Percentiles rank a stretch among this genome's conserved stretches.
These are phyloP conservation scores for Colletotrichum gloeosporioides DNA, from an alignment of 2,329 filamentous ascomycete genomes.

Conservation along the genomic window DNA sequence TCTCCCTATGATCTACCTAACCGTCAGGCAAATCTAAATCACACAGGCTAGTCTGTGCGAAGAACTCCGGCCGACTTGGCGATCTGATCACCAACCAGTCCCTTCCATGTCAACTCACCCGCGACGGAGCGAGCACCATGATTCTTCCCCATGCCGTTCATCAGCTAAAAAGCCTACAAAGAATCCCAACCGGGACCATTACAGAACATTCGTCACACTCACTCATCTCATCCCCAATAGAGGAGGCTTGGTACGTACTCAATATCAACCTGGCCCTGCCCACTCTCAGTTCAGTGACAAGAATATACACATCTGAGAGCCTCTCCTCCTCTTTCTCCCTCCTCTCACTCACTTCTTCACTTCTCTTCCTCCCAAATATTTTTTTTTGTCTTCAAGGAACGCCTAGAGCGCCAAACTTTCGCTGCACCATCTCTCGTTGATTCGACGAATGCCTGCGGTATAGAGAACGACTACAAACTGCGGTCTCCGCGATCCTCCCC, in stretches of 20 bases:
- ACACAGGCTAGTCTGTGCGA: slow-evolving; percentile 24
- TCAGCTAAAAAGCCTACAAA: slow-evolving; percentile 21
- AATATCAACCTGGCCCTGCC: slow-evolving; percentile 19
- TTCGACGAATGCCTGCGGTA: slow-evolving; percentile 16
- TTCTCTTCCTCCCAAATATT: neutral
- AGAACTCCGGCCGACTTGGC: slow-evolving; percentile 24
- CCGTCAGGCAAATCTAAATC: slow-evolving; percentile 21
- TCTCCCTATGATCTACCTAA: slow-evolving; percentile 20
- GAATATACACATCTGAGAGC: slow-evolving; percentile 9
- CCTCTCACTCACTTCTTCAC: neutral
- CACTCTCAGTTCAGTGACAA: slow-evolving; percentile 8
- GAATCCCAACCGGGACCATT: neutral
- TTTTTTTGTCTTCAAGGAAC: neutral
- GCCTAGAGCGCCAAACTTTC: slow-evolving; percentile 21
- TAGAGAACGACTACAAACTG: slow-evolving; percentile 10
- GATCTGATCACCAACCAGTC: slow-evolving; percentile 23
- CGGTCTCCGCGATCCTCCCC: slow-evolving; percentile 16
- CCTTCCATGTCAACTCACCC: slow-evolving; percentile 18
- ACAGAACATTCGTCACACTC: slow-evolving; percentile 18
- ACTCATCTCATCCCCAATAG: slow-evolving; percentile 18
- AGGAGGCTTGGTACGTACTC: slow-evolving; percentile 21
- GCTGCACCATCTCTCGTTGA: slow-evolving; percentile 12
- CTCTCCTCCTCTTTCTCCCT: slow-evolving; percentile 17
- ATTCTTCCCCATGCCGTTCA: neutral
- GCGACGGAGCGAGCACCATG: slow-evolving; percentile 17